Evolutionary conservation across 345 rosid species (phyloP).

Genomic region (Eucalyptus viminalis): DNA sequence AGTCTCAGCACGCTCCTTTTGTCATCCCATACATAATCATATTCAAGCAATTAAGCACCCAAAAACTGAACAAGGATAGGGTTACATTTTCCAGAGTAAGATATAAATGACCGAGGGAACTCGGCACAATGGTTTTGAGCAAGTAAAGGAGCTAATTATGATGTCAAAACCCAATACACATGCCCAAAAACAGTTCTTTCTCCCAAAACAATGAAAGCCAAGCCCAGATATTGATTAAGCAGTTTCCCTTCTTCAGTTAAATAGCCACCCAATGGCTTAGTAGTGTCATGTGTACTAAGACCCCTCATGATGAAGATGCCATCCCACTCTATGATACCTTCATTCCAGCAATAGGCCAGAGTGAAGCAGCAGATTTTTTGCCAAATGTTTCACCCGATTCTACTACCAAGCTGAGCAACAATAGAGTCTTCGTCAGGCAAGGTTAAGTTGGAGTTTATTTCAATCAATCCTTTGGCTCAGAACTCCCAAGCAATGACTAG

Average conservation of each 20-base stretch:
- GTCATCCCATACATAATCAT: neutral
- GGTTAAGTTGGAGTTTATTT: neutral
- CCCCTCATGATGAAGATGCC: neutral
- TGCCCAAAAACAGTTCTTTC: neutral
- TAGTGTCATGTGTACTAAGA: neutral
- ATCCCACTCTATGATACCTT: neutral
- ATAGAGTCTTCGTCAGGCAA: neutral
- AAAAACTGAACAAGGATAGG: neutral
- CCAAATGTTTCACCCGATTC: neutral
- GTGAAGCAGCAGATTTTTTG: neutral
- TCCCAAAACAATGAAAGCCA: neutral
- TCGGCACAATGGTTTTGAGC: neutral
- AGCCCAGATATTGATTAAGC: neutral
- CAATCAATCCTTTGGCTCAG: neutral
- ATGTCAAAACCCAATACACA: neutral
- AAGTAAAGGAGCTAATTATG: neutral
- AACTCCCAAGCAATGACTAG: neutral
- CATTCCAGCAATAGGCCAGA: neutral
- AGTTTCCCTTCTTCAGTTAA: neutral
- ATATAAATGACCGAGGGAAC: neutral
- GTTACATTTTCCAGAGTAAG: neutral
- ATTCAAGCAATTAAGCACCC: neutral
- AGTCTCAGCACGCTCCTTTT: neutral
- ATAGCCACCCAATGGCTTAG: neutral
- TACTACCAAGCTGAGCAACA: neutral